A percentile compares a stretch with the other conserved stretches of the same genome.
These are phyloP conservation scores for Sambucus nigra DNA, from an alignment of 129 eudicot genomes.

Conservation along the genomic window DNA sequence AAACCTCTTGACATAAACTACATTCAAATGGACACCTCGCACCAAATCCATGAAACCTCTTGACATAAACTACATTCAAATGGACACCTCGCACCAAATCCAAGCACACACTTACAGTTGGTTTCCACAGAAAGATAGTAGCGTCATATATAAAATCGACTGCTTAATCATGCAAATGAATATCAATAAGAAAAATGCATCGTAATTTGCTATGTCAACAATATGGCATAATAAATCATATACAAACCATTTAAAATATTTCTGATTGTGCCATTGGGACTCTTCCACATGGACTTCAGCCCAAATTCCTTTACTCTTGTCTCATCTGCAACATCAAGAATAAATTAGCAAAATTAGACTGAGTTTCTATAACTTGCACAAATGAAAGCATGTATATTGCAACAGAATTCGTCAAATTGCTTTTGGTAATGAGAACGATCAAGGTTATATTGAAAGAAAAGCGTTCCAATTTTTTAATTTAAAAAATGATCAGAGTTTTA, in stretches of 20 bases:
- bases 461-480: too few relatives aligned
- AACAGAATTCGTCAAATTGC: neutral
- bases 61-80: too few relatives aligned
- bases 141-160: neutral
- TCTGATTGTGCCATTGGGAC: slow-evolving; percentile 98
- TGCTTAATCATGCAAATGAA: neutral
- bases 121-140: neutral
- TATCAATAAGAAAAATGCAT: slow-evolving; percentile 4
- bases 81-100: too few relatives aligned
- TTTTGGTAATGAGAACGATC: too few relatives aligned
- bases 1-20: too few relatives aligned
- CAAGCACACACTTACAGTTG: too few relatives aligned
- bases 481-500: too few relatives aligned
- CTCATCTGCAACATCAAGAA: slow-evolving; percentile 61
- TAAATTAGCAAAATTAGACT: neutral
- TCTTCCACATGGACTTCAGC: slow-evolving; percentile 91
- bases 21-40: too few relatives aligned
- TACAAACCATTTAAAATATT: slow-evolving; percentile 76
- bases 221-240: neutral
- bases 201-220: neutral
- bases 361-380: neutral
- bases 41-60: too few relatives aligned
- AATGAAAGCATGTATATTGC: neutral
- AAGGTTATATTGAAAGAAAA: too few relatives aligned
- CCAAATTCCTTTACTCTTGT: slow-evolving; percentile 88